phyloP scores from a whole-genome alignment of 2,329 filamentous ascomycete genomes.

The Allantophomopsis lycopodina region DNA sequence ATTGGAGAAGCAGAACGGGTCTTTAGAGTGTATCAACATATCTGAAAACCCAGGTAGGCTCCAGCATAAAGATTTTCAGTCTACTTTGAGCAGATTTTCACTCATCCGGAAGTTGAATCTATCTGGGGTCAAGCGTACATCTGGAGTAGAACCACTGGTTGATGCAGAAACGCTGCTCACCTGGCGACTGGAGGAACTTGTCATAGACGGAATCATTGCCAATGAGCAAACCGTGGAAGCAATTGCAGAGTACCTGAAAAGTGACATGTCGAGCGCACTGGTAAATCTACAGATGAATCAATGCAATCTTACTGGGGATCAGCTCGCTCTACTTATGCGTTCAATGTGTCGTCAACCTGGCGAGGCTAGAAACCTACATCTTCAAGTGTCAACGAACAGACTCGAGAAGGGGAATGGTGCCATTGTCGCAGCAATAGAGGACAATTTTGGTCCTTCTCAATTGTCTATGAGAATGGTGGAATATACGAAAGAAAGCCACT shows the following conservation, averaged over 20 bases:
- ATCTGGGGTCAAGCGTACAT: constrained; percentile 49
- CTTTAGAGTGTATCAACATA: constrained; percentile 52
- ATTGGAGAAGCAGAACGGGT: constrained; percentile 49
- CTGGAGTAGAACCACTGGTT: constrained; percentile 48
- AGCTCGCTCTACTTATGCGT: constrained; percentile 50
- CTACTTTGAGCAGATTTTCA: constrained; percentile 51
- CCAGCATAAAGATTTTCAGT: constrained; percentile 48
- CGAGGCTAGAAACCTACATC: constrained; percentile 40
- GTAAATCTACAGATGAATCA: constrained; percentile 51
- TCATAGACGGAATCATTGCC: constrained; percentile 21
- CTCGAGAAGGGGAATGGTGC: constrained; percentile 34
- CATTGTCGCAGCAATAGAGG: constrained; percentile 34
- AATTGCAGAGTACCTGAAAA: constrained; percentile 48
- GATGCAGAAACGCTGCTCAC: constrained; percentile 49
- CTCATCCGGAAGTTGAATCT: constrained; percentile 53
- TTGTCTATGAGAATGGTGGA: constrained; percentile 56
- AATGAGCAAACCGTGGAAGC: constrained; percentile 52
- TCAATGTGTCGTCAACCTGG: constrained; percentile 40
- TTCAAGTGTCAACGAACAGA: constrained; percentile 47
- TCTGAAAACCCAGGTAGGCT: constrained; percentile 53
- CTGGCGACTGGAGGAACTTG: constrained; percentile 54
- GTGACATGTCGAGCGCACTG: constrained; percentile 43
- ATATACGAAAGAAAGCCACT: constrained; percentile 28
- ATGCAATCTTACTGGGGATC: constrained; percentile 48
- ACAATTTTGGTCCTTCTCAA: constrained; percentile 41